Evolutionary conservation across 805 yeast species (phyloP), one percentile per base, ranked within the genome.

Genomic region (Tetrapisispora pingtungensis): DNA sequence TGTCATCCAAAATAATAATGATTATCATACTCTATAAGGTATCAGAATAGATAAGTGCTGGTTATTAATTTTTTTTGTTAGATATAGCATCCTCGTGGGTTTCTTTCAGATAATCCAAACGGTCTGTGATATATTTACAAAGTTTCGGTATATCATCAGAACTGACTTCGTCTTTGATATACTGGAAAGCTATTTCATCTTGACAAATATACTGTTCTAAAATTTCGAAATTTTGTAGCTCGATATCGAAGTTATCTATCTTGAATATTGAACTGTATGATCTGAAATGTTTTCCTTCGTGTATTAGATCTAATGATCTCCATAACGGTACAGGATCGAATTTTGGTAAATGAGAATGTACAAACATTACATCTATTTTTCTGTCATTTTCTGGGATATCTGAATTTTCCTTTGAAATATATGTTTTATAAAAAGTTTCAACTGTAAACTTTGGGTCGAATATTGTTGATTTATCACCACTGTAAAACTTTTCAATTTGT

Each of bases 301-400:
- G 22, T 10, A 43, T 56, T 34, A 58, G 49, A 34, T 50, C 61
- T 15, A 51, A 45, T 5, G 42, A 33, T 13, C 47, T 32, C 13
- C 53, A 52, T 40, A 56, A 48, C 15, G 42, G 43, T 43, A 59
- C 56, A 18, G 72, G 72, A 46, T 67, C 59, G 39, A 66, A 56
- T 50, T 68, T 67, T n/a, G 71, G 71, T 40, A 51, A 56, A 49
- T 68, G 66, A 14, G 70, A 66, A 51, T 68, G 72, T 8, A 67
- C 61, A 39, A 68, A 66, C 49, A 66, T 55, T 2, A 65, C 57
- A n/a, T 57, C 49, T 3, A 49, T 41, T n/a, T 44, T 44, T 7
- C 38, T 35, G 13, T 35, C 19, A 7, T 24, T 18, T 22, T 35
- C 30, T 13, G 38, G 38, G 3, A 22, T 22, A 20, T 50, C 49